A percentile compares a stretch with the other conserved stretches of the same genome.
Conservation (phyloP, 2,329 filamentous ascomycete species). For the Sporothrix globosa region DNA sequence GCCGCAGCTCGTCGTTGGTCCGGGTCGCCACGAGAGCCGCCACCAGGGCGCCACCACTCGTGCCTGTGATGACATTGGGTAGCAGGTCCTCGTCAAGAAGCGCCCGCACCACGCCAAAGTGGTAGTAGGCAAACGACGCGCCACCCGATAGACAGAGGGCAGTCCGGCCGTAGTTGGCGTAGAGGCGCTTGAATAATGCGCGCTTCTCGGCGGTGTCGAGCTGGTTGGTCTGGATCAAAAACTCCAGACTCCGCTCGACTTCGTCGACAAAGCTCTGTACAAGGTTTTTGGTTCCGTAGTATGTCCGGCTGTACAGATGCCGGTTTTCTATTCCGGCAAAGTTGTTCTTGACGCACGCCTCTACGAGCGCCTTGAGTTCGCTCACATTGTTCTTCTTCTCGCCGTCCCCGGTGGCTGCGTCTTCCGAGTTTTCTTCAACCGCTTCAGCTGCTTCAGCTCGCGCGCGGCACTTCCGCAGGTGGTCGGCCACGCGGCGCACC, state of each 20-base stretch:
- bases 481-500: slow-evolving; percentile 73
- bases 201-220: slow-evolving; percentile 75
- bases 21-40: slow-evolving; percentile 85
- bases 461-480: slow-evolving; percentile 68
- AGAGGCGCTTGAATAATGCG: slow-evolving; percentile 80
- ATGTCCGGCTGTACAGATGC: slow-evolving; percentile 93
- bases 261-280: slow-evolving; percentile 91
- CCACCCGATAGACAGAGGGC: slow-evolving; percentile 92
- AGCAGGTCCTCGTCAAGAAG: slow-evolving; percentile 82
- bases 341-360: slow-evolving; percentile 96
- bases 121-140: slow-evolving; percentile 94
- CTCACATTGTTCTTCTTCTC: slow-evolving; percentile 40
- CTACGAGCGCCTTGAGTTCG: slow-evolving; percentile 75
- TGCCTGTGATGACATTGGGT: slow-evolving; percentile 94
- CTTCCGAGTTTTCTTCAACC: slow-evolving; percentile 35
- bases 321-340: slow-evolving; percentile 95
- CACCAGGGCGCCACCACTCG: slow-evolving; percentile 88
- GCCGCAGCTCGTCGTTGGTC: slow-evolving; percentile 87
- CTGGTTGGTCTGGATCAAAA: slow-evolving; percentile 69
- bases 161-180: slow-evolving; percentile 89
- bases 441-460: slow-evolving; percentile 57
- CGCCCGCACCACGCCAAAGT: slow-evolving; percentile 89
- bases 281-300: slow-evolving; percentile 94
- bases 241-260: slow-evolving; percentile 67
- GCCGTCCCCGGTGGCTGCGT: slow-evolving; percentile 39